Conservation (phyloP, 306 rosid genomes). For the Trifolium subterraneum region DNA sequence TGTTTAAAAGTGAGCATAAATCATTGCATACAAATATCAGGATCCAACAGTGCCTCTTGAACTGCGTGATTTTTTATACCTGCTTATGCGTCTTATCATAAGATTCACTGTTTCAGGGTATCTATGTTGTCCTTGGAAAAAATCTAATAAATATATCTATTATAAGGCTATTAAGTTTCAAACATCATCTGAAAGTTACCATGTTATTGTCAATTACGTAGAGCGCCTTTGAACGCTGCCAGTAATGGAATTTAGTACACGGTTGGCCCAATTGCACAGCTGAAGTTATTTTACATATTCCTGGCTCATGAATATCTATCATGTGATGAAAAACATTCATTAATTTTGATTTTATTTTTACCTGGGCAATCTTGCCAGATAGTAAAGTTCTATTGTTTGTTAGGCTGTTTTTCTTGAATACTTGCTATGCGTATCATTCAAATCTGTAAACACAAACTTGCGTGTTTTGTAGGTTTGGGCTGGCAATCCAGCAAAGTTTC, state of each 20-base stretch:
- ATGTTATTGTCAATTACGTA: constrained; percentile 17
- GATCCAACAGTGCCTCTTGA: constrained; percentile 25
- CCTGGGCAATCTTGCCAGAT: neutral
- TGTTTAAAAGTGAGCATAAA: neutral
- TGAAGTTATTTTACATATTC: neutral
- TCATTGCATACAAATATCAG: neutral
- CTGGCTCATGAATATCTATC: constrained; percentile 1
- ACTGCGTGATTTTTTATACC: constrained; percentile 15
- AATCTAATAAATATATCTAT: neutral
- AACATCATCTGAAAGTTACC: constrained; percentile 1
- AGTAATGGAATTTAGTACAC: constrained; percentile 10
- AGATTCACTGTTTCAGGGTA: constrained; percentile 1
- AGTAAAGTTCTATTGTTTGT: neutral
- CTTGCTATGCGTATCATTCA: neutral
- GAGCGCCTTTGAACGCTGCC: constrained; percentile 13
- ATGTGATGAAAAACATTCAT: constrained; percentile 16
- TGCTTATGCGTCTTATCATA: neutral
- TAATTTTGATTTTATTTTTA: constrained; percentile 19
- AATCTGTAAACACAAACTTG: constrained; percentile 30
- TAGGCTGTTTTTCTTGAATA: constrained; percentile 22
- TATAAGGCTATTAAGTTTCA: neutral
- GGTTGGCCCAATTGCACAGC: constrained; percentile 29
- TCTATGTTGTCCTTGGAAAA: neutral
- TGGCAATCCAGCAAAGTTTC: constrained; percentile 93
- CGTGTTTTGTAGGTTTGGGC: constrained; percentile 80